Conservation (phyloP, 2,329 filamentous ascomycete genomes). For the Phialophora expanda region DNA sequence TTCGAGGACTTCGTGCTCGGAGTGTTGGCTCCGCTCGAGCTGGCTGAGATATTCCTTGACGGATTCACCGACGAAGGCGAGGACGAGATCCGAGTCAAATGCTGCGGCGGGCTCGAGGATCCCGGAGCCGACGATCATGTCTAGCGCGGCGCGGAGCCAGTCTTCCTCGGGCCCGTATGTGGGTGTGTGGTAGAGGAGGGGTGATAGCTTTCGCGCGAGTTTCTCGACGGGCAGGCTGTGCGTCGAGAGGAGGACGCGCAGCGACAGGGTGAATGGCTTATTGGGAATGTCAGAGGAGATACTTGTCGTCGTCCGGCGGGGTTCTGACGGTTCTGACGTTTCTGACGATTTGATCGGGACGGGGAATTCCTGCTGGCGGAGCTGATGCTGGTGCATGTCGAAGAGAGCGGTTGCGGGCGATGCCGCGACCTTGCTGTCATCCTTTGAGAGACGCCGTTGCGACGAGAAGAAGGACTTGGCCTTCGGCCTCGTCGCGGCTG, state of each 20-base stretch:
- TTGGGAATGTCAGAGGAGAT: conserved; percentile 18
- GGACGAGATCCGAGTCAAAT: conserved; percentile 23
- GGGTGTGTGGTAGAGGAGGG: conserved; percentile 26
- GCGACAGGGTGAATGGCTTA: conserved; percentile 19
- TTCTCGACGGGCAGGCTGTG: conserved; percentile 16
- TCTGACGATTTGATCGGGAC: conserved; percentile 9
- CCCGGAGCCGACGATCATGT: conserved; percentile 16
- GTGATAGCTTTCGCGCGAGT: conserved; percentile 19
- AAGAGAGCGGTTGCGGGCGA: conserved; percentile 20
- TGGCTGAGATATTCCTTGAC: conserved; percentile 24
- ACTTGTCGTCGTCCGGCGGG: conserved; percentile 21
- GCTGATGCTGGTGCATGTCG: conserved; percentile 35
- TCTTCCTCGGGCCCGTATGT: conserved; percentile 34
- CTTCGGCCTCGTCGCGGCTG: background rate
- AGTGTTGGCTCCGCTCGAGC: conserved; percentile 1
- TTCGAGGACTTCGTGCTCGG: conserved; percentile 19
- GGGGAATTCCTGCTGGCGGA: conserved; percentile 32
- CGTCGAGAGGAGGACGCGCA: conserved; percentile 23
- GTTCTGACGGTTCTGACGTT: background rate
- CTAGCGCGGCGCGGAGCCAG: conserved; percentile 33
- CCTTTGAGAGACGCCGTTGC: background rate
- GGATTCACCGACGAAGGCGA: conserved; percentile 26
- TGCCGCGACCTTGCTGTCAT: conserved; percentile 2
- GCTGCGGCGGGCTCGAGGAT: conserved; percentile 23
- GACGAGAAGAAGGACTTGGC: conserved; percentile 24